phyloP scores from a whole-genome alignment of 202 grass and related monocot species.

The Panicum hallii region DNA sequence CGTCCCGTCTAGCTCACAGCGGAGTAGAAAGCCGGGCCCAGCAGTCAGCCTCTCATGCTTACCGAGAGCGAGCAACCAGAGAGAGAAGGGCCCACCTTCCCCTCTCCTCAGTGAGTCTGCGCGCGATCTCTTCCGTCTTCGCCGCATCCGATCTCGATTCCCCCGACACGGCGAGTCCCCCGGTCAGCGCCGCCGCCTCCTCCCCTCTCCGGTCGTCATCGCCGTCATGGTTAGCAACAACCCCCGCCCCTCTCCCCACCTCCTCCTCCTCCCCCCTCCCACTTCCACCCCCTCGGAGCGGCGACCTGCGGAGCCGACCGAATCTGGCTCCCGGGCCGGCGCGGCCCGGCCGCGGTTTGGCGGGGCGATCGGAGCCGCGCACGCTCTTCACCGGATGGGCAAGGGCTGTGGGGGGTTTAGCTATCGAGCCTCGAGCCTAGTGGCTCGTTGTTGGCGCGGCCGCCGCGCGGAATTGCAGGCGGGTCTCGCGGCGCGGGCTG shows the following conservation, averaged over 20 bases:
- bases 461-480: not conserved
- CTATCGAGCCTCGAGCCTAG: not conserved
- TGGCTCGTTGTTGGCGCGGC: not conserved
- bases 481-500: not conserved
- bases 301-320: not conserved
- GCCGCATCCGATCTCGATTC: conserved; percentile 39
- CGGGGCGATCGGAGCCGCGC: not conserved
- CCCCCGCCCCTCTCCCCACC: not conserved
- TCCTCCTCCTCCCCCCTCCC: not conserved
- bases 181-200: conserved; percentile 3
- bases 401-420: not conserved
- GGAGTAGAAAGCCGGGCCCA: not conserved
- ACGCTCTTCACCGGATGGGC: not conserved
- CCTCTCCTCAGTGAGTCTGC: not conserved
- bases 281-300: not conserved
- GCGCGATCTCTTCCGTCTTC: not conserved
- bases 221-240: conserved; percentile 4
- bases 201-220: not conserved
- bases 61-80: not conserved
- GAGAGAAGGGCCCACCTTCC: not conserved
- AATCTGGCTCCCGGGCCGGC: not conserved
- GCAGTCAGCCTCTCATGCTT: not conserved
- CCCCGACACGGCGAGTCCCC: not conserved
- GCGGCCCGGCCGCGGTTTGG: not conserved
- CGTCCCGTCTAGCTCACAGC: not conserved